Conservation (phyloP, 2,329 filamentous ascomycete species). For the Arthrobotrys entomopaga region DNA sequence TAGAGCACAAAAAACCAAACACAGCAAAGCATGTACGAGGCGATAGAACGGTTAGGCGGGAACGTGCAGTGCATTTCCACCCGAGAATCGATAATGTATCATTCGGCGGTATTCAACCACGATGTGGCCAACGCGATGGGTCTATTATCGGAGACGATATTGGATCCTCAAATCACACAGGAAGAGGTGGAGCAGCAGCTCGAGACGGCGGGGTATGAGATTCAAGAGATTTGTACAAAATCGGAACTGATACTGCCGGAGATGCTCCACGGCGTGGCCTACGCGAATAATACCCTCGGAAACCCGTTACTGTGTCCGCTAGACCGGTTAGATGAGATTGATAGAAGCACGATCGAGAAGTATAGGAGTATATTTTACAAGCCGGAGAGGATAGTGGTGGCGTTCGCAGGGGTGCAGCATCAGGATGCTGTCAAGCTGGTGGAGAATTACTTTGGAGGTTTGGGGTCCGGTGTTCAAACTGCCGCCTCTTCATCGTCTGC, state of each 20-base stretch:
- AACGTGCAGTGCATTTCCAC: constrained; percentile 98
- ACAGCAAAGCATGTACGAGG: constrained; percentile 86
- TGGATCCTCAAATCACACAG: constrained; percentile 83
- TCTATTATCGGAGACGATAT: constrained; percentile 91
- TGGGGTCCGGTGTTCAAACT: constrained; percentile 69
- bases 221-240: constrained; percentile 97
- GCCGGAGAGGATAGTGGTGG: constrained; percentile 91
- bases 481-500: constrained; percentile 66
- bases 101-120: constrained; percentile 95
- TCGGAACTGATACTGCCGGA: constrained; percentile 95
- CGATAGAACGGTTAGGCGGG: constrained; percentile 86
- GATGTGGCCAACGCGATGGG: constrained; percentile 83
- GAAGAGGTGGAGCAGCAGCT: constrained; percentile 88
- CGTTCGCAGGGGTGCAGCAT: constrained; percentile 92
- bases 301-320: constrained; percentile 91
- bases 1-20: constrained; percentile 74
- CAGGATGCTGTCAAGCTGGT: constrained; percentile 79
- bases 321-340: constrained; percentile 80
- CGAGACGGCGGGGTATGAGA: constrained; percentile 92
- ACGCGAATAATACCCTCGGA: constrained; percentile 93
- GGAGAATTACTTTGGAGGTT: constrained; percentile 89
- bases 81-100: constrained; percentile 97
- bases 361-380: constrained; percentile 87
- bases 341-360: constrained; percentile 75
- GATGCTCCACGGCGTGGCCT: constrained; percentile 92